Conservation (phyloP, 495 filamentous ascomycete genomes). For the Aspergillus sparsus region DNA sequence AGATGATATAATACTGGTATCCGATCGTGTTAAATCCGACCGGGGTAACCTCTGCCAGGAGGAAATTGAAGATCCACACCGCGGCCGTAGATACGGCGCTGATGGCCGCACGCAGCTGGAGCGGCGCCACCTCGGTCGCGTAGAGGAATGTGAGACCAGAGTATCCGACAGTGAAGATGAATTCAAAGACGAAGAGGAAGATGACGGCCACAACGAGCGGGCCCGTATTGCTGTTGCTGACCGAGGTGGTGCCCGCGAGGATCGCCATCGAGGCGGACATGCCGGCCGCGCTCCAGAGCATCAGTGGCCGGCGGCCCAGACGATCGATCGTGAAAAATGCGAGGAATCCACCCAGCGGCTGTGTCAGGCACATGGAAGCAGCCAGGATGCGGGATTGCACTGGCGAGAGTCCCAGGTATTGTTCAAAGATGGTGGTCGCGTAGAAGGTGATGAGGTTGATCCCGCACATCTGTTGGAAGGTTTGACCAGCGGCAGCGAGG, state of each 20-base stretch:
- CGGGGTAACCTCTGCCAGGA: slow-evolving; percentile 48
- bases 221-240: slow-evolving; percentile 29
- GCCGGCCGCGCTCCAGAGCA: slow-evolving; percentile 53
- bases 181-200: slow-evolving; percentile 43
- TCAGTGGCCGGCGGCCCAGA: slow-evolving; percentile 67
- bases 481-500: slow-evolving; percentile 34
- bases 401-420: slow-evolving; percentile 60
- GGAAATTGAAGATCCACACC: slow-evolving; percentile 63
- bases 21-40: slow-evolving; percentile 47
- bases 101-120: slow-evolving; percentile 65
- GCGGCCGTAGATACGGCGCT: slow-evolving; percentile 64
- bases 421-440: slow-evolving; percentile 59
- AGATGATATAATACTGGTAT: slow-evolving; percentile 53
- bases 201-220: slow-evolving; percentile 44
- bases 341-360: slow-evolving; percentile 68
- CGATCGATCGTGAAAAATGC: slow-evolving; percentile 79
- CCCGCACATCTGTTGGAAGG: slow-evolving; percentile 54
- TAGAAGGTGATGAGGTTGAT: slow-evolving; percentile 65
- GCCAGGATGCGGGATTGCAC: slow-evolving; percentile 80
- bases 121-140: slow-evolving; percentile 65
- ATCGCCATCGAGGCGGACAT: slow-evolving; percentile 63
- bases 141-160: slow-evolving; percentile 68
- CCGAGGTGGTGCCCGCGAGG: slow-evolving; percentile 49
- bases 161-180: slow-evolving; percentile 57
- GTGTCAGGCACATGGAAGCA: slow-evolving; percentile 74